Base-by-base conservation (phyloP, 352 stramenopile species). In the Albugo laibachii region DNA sequence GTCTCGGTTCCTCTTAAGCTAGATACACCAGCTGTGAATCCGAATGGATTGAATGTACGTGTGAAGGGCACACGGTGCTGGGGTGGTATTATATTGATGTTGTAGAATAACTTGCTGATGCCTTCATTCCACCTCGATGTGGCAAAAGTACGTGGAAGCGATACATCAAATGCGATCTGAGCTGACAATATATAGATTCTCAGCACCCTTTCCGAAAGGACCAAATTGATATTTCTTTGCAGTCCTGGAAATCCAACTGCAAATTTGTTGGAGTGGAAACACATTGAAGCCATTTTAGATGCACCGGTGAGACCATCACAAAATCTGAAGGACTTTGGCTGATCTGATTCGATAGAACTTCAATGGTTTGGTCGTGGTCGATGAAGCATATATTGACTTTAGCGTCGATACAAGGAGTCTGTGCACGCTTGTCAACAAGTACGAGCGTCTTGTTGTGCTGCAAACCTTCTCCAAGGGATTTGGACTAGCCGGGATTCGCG, bases 351-450 rank as follows among this genome's bases (percentile, higher is more conserved):
- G n/a, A 36, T 13, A 12, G 45, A 19, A 85, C 69, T 63, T 65
- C 36, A 93, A 89, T 57, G 83, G 87, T 21, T 82, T 99, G 31
- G 80, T 99, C n/a, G 91, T 98, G 27, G 93, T 98, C 13, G 95
- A 99, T 56, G 95, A 99, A 65, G 95, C 95, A 0, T 99, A 99
- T 63, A 80, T 99, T 19, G 95, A 99, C 62, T 99, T 98, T 62
- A 73, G 75, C 8, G 24, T 31, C 8, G 69, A 80, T 12, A 63
- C 62, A 10, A 48, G 60, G 11, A 91, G 75, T 34, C 60, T 89
- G 20, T 86, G 77, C 47, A 83, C 72, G 35, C 68, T 98, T 20
- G 71, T 98, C 39, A 80, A 83, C 46, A 78, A 89, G 59, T 86
- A 97, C 62, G 78, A 79, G 41, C 89, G 95, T 44, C 66, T 98